Evolutionary conservation across 192 early-diverging fungal species (phyloP).

Genomic region (Entophlyctis luteolus): DNA sequence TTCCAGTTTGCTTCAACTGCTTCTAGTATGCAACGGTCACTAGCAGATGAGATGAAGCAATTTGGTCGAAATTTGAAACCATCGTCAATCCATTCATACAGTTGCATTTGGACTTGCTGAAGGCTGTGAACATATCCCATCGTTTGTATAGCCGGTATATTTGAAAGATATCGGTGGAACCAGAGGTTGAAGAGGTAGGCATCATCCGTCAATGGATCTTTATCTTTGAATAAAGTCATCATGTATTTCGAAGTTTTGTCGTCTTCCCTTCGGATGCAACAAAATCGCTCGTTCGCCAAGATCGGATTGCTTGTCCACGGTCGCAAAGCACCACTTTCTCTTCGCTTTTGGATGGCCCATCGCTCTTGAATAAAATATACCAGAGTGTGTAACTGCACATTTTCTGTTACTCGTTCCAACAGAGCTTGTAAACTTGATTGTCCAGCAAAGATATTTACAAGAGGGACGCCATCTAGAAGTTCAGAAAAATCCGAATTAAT

Average conservation of each 20-base stretch:
- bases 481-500: too few relatives aligned
- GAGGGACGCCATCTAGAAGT: too few relatives aligned
- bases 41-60: not conserved
- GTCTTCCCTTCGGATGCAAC: not conserved
- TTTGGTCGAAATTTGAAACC: not conserved
- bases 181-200: conserved; percentile 9
- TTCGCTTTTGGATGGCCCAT: not conserved
- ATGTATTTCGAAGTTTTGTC: not conserved
- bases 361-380: not conserved
- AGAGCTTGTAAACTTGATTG: too few relatives aligned
- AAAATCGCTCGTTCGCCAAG: not conserved
- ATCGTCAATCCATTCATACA: not conserved
- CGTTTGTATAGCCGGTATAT: not conserved
- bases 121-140: conserved; percentile 5
- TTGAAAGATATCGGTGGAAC: conserved; percentile 1
- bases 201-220: not conserved
- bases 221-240: not conserved
- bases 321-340: not conserved
- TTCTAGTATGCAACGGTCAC: not conserved
- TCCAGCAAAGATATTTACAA: too few relatives aligned
- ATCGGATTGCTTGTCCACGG: not conserved
- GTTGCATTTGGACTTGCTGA: not conserved
- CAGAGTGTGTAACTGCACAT: not conserved
- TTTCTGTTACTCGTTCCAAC: not conserved
- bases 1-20: conserved; percentile 1